These are phyloP conservation scores for Daedaleopsis sinensis DNA, from an alignment of 768 basidiomycete genomes.

Conservation along the genomic window DNA sequence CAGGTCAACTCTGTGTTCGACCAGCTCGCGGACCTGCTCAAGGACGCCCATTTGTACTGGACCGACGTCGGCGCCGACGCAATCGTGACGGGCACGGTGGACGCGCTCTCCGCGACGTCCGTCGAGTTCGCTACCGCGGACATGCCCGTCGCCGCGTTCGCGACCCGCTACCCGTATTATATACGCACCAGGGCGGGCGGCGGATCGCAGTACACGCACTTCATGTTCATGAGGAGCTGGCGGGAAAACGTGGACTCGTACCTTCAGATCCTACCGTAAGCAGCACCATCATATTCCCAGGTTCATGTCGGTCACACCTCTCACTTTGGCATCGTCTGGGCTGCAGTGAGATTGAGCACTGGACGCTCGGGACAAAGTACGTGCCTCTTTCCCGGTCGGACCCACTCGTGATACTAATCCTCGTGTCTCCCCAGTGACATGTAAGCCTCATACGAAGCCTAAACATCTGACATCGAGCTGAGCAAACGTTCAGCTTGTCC, in stretches of 20 bases:
- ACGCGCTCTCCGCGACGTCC: conserved; percentile 32
- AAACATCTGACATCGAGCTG: not conserved
- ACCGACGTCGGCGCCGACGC: conserved; percentile 32
- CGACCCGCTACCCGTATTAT: conserved; percentile 34
- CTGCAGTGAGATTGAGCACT: conserved; percentile 16
- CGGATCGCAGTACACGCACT: conserved; percentile 39
- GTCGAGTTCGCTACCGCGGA: conserved; percentile 37
- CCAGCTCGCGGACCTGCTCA: conserved; percentile 38
- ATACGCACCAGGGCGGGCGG: conserved; percentile 36
- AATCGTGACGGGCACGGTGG: conserved; percentile 37
- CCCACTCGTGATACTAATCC: too few relatives aligned
- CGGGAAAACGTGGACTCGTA: conserved; percentile 32
- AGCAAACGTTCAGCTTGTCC: conserved; percentile 9
- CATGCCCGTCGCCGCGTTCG: conserved; percentile 28
- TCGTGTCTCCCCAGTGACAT: conserved; percentile 8
- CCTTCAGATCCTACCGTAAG: conserved; percentile 41
- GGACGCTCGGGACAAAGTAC: conserved; percentile 19
- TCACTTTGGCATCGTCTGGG: not conserved
- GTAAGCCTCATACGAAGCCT: not conserved
- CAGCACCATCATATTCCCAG: not conserved
- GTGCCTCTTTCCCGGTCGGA: too few relatives aligned
- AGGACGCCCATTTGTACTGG: conserved; percentile 34
- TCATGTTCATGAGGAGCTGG: conserved; percentile 36
- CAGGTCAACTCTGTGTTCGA: conserved; percentile 40
- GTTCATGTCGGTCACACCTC: not conserved